Evolutionary conservation across 805 yeast genomes (phyloP).

Genomic region (Brettanomyces naardenensis): DNA sequence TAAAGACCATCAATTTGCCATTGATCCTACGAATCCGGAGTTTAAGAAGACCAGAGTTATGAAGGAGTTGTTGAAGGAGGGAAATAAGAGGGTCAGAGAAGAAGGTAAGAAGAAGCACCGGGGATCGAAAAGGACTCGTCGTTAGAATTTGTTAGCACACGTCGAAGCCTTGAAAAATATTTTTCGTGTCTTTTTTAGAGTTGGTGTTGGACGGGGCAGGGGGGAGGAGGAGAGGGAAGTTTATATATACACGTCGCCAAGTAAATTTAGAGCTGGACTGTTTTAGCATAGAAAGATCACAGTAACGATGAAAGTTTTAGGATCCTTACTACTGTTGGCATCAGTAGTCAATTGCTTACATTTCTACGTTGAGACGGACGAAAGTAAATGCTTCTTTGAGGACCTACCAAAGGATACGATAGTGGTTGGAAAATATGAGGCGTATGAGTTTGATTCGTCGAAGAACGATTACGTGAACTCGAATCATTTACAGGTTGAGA

Average conservation of each 20-base stretch:
- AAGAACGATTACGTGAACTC: constrained; percentile 39
- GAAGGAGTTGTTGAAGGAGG: constrained; percentile 73
- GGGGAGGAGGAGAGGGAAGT: too few relatives aligned
- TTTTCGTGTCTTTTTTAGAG: too few relatives aligned
- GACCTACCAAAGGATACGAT: constrained; percentile 73
- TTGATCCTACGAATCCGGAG: constrained; percentile 90
- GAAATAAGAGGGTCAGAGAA: constrained; percentile 27
- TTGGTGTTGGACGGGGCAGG: too few relatives aligned
- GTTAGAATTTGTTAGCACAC: too few relatives aligned
- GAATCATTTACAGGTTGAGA: constrained; percentile 50
- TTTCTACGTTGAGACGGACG: constrained; percentile 70
- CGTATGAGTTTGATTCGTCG: constrained; percentile 48
- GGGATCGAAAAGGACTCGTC: not conserved
- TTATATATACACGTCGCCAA: too few relatives aligned
- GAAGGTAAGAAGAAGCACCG: not conserved
- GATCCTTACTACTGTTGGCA: constrained; percentile 5
- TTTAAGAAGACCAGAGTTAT: constrained; percentile 82
- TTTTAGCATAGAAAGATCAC: too few relatives aligned
- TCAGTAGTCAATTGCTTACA: constrained; percentile 48
- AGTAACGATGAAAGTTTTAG: not conserved
- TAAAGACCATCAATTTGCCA: constrained; percentile 83
- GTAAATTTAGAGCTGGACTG: too few relatives aligned
- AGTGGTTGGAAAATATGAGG: constrained; percentile 71
- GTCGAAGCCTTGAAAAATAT: too few relatives aligned
- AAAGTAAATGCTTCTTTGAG: constrained; percentile 76